Evolutionary conservation across 2,329 filamentous ascomycete genomes (phyloP).

Genomic region (Rasamsonia emersonii): DNA sequence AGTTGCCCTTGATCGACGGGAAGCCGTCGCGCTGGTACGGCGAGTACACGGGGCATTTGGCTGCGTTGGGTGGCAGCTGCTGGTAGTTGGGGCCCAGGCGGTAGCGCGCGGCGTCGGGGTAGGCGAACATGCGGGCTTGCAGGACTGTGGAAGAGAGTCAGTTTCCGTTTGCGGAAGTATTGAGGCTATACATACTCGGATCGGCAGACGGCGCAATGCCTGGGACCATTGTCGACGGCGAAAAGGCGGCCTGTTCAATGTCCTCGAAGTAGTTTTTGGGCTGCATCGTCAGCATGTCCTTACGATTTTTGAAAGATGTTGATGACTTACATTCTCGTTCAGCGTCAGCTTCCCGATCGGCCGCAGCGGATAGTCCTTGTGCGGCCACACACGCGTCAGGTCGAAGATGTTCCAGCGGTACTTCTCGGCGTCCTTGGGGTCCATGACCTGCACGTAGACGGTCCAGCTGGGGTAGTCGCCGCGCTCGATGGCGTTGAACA

Average conservation of each 20-base stretch:
- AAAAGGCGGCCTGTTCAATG: constrained; percentile 60
- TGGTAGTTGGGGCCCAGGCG: constrained; percentile 35
- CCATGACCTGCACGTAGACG: constrained; percentile 47
- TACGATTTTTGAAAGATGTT: constrained; percentile 3
- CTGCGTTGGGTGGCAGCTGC: constrained; percentile 32
- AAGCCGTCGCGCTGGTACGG: constrained; percentile 44
- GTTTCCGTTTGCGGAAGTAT: neutral
- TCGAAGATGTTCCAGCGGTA: constrained; percentile 48
- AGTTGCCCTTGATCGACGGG: constrained; percentile 41
- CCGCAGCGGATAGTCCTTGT: constrained; percentile 41
- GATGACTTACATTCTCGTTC: constrained; percentile 37
- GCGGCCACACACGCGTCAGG: constrained; percentile 48
- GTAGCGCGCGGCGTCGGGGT: constrained; percentile 45
- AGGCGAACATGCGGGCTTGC: constrained; percentile 53
- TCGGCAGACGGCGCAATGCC: constrained; percentile 56
- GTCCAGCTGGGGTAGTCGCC: constrained; percentile 52
- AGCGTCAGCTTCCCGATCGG: constrained; percentile 44
- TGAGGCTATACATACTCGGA: constrained; percentile 32
- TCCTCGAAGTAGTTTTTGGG: constrained; percentile 56
- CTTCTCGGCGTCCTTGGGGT: constrained; percentile 41
- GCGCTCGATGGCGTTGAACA: constrained; percentile 51
- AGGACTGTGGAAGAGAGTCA: constrained; percentile 36
- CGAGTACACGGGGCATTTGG: constrained; percentile 31
- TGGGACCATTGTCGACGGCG: constrained; percentile 55
- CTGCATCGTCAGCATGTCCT: constrained; percentile 10